These are phyloP conservation scores for Tylopilus cervinicoccineus DNA, from an alignment of 768 basidiomycete genomes.

Conservation along the genomic window DNA sequence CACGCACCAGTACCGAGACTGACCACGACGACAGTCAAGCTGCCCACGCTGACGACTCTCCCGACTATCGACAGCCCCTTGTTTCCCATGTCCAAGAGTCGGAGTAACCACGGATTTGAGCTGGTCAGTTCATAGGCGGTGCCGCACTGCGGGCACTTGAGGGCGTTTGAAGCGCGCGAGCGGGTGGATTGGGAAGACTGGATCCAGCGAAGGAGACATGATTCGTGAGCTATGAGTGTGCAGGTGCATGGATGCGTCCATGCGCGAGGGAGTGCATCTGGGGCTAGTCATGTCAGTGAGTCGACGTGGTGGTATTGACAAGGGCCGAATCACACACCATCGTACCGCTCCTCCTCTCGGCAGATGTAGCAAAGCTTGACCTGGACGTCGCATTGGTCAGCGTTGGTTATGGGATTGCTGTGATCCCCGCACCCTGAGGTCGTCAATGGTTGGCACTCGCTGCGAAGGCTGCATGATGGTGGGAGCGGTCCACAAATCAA, in stretches of 20 bases:
- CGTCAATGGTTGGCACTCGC: conserved; percentile 32
- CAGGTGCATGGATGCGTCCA: conserved; percentile 84
- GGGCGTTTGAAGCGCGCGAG: conserved; percentile 53
- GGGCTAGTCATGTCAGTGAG: conserved; percentile 27
- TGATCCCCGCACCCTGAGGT: conserved; percentile 27
- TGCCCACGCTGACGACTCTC: conserved; percentile 46
- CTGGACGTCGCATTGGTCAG: conserved; percentile 21
- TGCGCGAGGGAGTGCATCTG: conserved; percentile 44
- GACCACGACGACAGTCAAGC: conserved; percentile 46
- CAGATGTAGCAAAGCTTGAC: conserved; percentile 83
- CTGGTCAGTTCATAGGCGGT: conserved; percentile 65
- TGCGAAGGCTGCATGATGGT: conserved; percentile 21
- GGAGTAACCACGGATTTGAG: conserved; percentile 50
- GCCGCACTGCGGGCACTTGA: conserved; percentile 80
- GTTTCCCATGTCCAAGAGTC: conserved; percentile 50
- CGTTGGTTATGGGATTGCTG: neutral
- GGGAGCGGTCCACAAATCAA: neutral
- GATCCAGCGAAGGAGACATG: conserved; percentile 79
- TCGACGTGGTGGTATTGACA: neutral
- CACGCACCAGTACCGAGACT: conserved; percentile 60
- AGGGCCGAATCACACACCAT: conserved; percentile 26
- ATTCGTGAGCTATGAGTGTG: conserved; percentile 76
- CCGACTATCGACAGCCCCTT: conserved; percentile 47
- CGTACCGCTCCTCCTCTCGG: conserved; percentile 62
- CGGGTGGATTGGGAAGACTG: conserved; percentile 59